A percentile compares a stretch with the other conserved stretches of the same genome.
Conservation (phyloP, 2,329 filamentous ascomycete genomes). For the Fusarium nurragi region DNA sequence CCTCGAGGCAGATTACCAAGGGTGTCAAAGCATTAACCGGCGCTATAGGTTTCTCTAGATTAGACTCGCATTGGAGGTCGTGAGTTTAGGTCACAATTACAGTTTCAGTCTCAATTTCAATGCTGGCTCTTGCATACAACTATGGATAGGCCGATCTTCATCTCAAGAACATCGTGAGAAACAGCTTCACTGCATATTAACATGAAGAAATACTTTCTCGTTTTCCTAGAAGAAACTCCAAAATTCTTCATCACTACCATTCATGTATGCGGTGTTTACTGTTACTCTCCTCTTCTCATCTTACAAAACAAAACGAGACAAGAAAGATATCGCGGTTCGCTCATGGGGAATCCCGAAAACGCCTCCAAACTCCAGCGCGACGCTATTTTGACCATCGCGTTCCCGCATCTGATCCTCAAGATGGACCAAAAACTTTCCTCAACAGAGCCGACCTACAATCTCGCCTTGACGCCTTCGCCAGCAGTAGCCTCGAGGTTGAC, state of each 20-base stretch:
- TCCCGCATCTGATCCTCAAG: neutral
- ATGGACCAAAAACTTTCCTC: neutral
- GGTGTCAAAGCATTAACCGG: neutral
- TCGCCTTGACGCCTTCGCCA: slow-evolving; percentile 51
- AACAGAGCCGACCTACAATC: slow-evolving; percentile 47
- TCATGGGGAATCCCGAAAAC: slow-evolving; percentile 28
- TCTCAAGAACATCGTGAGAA: neutral
- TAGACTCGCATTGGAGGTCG: neutral
- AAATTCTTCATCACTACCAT: neutral
- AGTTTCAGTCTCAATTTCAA: neutral
- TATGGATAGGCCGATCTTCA: neutral
- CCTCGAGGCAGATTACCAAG: neutral
- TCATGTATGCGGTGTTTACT: neutral
- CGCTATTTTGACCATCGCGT: neutral
- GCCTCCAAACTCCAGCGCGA: slow-evolving; percentile 37
- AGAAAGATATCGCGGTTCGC: slow-evolving; percentile 12
- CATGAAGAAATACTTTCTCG: neutral
- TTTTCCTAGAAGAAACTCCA: neutral
- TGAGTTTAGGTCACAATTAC: neutral
- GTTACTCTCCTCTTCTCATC: slow-evolving; percentile 9
- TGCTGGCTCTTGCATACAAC: neutral
- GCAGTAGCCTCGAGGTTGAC: slow-evolving; percentile 90
- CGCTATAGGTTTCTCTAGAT: neutral
- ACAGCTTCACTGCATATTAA: too few species aligned
- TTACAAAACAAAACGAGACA: slow-evolving; percentile 13